Evolutionary conservation across 495 filamentous ascomycete genomes (phyloP), one percentile per base, ranked within the genome.

Genomic region (Penicillium egyptiacum): DNA sequence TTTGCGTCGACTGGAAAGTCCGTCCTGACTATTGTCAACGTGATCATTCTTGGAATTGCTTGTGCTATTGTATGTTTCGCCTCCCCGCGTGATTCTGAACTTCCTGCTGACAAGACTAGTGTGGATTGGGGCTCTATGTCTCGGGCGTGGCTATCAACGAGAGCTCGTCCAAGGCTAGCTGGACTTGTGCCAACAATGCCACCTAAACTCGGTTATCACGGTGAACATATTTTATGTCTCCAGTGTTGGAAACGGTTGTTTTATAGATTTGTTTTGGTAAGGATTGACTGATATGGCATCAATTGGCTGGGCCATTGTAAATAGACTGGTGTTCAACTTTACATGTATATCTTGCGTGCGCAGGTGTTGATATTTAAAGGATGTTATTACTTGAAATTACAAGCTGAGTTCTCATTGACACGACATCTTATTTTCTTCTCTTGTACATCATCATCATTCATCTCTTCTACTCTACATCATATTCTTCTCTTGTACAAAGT

Each of bases 41-140:
- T 65, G 8, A 2, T 80, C 17, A 74, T 79, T 45, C 79, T 88
- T 53, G 63, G 74, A 25, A 76, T 88, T 53, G 84, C 68, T n/a
- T 57, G 40, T 28, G 60, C 61, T 25, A 66, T 73, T 55, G 70
- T 72, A 66, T 53, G 70, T 66, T 56, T 17, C 17, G 1, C 4
- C 50, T 19, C 14, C 7, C 19, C 14, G 1, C 28, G 14, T 20
- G 1, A 0, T 19, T 1, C 14, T 28, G 14, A 16, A 33, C 16
- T 42, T 14, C 10, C 2, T 53, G 22, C 61, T 70, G 48, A 66
- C 37, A 9, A 9, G 26, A 54, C 35, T 41, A 72, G 68, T 76
- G 74, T 50, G 74, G 64, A 26, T 47, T 76, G 39, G 74, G 74
- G 22, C 57, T 76, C 6, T 75, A 69, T 20, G 69, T 69, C n/a